Evolutionary conservation across 495 filamentous ascomycete species (phyloP).

Genomic region (Tuber indicum): DNA sequence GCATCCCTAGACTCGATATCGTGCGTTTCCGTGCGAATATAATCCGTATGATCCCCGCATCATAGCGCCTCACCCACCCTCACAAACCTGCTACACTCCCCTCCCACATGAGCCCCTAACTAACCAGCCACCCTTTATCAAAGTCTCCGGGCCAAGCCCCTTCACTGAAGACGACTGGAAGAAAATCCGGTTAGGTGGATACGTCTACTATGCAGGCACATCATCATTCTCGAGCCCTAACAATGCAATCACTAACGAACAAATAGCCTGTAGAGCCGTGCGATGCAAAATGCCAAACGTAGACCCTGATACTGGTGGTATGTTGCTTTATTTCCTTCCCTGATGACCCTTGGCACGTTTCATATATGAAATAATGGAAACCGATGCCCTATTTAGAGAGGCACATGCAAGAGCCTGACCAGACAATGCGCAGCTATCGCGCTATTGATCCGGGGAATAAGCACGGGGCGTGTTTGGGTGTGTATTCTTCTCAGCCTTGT

Average conservation of each 20-base stretch:
- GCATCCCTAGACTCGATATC: conserved; percentile 59
- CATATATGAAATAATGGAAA: background rate
- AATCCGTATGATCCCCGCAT: conserved; percentile 49
- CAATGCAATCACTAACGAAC: conserved; percentile 7
- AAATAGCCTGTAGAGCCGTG: conserved; percentile 35
- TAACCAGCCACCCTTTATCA: background rate
- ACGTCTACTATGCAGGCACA: conserved; percentile 45
- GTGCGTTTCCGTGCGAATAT: conserved; percentile 80
- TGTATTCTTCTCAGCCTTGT: conserved; percentile 66
- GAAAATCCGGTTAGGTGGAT: conserved; percentile 53
- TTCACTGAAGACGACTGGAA: conserved; percentile 79
- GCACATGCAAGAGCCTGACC: conserved; percentile 66
- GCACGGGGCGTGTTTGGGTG: conserved; percentile 67
- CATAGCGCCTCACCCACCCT: conserved; percentile 10
- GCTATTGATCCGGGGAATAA: conserved; percentile 67
- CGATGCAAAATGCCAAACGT: conserved; percentile 83
- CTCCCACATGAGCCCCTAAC: background rate
- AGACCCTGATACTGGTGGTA: conserved; percentile 59
- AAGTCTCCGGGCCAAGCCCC: conserved; percentile 54
- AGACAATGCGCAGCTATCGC: conserved; percentile 61
- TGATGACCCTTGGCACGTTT: background rate
- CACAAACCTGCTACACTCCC: background rate
- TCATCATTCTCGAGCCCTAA: background rate
- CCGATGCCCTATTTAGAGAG: conserved; percentile 42
- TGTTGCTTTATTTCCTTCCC: background rate